These are phyloP conservation scores for Kazachstania martiniae DNA, from an alignment of 805 yeast species.

Conservation along the genomic window DNA sequence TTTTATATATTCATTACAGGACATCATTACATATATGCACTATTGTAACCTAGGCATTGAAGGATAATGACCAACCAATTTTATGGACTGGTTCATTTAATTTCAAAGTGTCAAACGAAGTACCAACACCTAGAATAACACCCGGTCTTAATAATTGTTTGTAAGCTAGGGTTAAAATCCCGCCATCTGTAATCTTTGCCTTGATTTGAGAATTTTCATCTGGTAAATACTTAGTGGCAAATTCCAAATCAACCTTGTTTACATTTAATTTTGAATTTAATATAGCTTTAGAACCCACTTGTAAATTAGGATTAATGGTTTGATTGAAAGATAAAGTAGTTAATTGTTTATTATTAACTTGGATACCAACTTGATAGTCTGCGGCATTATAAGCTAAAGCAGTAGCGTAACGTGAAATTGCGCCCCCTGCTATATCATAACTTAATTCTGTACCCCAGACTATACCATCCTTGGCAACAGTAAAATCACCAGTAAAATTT, in stretches of 20 bases:
- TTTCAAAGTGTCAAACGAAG: conserved; percentile 90
- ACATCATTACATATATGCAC: neutral
- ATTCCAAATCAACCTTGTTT: conserved; percentile 78
- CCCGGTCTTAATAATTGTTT: conserved; percentile 93
- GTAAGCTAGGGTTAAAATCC: conserved; percentile 86
- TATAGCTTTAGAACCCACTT: conserved; percentile 95
- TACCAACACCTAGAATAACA: conserved; percentile 94
- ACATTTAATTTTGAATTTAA: conserved; percentile 69
- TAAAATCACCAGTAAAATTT: conserved; percentile 85
- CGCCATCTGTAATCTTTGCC: conserved; percentile 94
- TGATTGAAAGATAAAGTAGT: conserved; percentile 95
- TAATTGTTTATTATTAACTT: conserved; percentile 75
- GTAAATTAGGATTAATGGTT: conserved; percentile 79
- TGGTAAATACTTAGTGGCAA: conserved; percentile 83
- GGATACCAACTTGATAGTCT: conserved; percentile 59
- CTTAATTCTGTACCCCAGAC: conserved; percentile 95
- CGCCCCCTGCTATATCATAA: conserved; percentile 87
- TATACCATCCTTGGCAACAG: conserved; percentile 91
- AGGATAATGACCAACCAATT: conserved; percentile 89
- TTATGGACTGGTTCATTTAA: conserved; percentile 95
- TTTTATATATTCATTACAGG: neutral
- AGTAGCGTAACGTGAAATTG: conserved; percentile 85
- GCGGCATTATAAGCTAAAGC: conserved; percentile 89
- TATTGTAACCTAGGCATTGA: conserved; percentile 57
- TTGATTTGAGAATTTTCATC: conserved; percentile 83